Conservation (phyloP, 192 early-diverging fungal species). For the Gryganskiella cystojenkinii region DNA sequence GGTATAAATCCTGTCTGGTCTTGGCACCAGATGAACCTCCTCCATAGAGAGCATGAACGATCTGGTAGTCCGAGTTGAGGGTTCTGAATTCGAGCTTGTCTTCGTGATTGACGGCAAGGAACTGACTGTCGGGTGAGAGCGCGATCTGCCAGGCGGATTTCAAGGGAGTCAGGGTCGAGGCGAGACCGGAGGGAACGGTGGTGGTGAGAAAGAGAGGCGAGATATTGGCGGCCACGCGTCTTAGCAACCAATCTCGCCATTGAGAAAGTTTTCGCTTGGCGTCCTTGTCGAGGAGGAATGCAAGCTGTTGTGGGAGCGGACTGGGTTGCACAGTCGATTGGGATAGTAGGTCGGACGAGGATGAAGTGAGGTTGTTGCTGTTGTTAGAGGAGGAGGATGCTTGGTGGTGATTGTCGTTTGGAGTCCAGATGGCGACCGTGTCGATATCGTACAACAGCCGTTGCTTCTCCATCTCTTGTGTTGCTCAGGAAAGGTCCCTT, state of each 20-base stretch:
- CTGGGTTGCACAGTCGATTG: background rate
- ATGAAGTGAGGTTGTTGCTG: background rate
- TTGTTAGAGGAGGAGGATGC: conserved; percentile 4
- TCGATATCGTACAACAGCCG: conserved; percentile 54
- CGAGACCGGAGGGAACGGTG: conserved; percentile 53
- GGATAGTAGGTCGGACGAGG: background rate
- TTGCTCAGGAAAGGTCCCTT: background rate
- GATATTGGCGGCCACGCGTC: conserved; percentile 40
- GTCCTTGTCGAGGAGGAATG: conserved; percentile 27
- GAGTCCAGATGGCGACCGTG: conserved; percentile 52
- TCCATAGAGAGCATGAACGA: conserved; percentile 48
- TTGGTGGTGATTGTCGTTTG: conserved; percentile 38
- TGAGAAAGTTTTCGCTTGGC: conserved; percentile 15
- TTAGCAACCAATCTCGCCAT: conserved; percentile 37
- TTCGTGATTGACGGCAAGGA: conserved; percentile 54
- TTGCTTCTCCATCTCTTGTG: conserved; percentile 39
- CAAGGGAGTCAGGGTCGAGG: conserved; percentile 45
- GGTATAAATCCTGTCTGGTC: conserved; percentile 41
- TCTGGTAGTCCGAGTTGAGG: conserved; percentile 49
- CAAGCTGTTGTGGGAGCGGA: conserved; percentile 15
- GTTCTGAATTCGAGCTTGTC: conserved; percentile 57
- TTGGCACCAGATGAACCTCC: conserved; percentile 10
- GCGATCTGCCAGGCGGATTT: conserved; percentile 48
- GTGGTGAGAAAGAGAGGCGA: conserved; percentile 51
- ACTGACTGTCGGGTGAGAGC: conserved; percentile 48